Percentiles rank a stretch among this genome's conserved stretches.
Conservation (phyloP, 1,284 basidiomycete species). For the Microbotryum scabiosae region DNA sequence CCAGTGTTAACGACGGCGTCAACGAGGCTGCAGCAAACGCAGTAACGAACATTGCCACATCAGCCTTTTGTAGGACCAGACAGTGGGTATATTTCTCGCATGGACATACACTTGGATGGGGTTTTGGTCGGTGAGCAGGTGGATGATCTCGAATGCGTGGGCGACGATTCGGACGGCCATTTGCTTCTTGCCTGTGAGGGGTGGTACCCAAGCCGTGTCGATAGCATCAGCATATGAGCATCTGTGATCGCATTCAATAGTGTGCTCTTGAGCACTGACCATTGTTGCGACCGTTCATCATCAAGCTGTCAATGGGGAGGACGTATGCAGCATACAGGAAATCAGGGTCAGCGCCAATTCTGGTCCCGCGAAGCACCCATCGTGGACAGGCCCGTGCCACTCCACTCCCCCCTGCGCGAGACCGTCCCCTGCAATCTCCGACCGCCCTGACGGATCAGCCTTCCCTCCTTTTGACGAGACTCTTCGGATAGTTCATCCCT, state of each 20-base stretch:
- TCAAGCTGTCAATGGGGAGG: slow-evolving; percentile 53
- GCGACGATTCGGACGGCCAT: slow-evolving; percentile 98
- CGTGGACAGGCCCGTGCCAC: no score
- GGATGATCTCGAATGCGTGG: slow-evolving; percentile 99
- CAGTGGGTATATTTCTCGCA: neutral
- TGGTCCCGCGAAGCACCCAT: no score
- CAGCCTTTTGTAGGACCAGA: neutral
- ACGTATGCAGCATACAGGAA: neutral
- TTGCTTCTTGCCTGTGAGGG: slow-evolving; percentile 66
- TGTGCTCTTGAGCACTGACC: slow-evolving; percentile 44
- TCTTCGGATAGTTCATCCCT: neutral
- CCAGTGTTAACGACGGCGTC: slow-evolving; percentile 99
- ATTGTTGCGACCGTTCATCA: slow-evolving; percentile 99
- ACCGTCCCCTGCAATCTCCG: no score
- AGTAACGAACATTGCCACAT: neutral
- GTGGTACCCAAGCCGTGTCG: neutral
- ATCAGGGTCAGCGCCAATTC: no score
- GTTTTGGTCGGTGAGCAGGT: slow-evolving; percentile 99
- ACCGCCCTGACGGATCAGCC: no score
- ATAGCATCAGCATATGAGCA: neutral
- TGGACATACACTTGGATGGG: slow-evolving; percentile 78
- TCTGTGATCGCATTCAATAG: neutral
- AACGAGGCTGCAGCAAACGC: slow-evolving; percentile 62
- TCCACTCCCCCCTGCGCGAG: no score
- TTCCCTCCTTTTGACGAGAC: neutral